A percentile compares a stretch with the other conserved stretches of the same genome.
phyloP scores from a whole-genome alignment of 1,284 basidiomycete species.

The Boletus calvinii region DNA sequence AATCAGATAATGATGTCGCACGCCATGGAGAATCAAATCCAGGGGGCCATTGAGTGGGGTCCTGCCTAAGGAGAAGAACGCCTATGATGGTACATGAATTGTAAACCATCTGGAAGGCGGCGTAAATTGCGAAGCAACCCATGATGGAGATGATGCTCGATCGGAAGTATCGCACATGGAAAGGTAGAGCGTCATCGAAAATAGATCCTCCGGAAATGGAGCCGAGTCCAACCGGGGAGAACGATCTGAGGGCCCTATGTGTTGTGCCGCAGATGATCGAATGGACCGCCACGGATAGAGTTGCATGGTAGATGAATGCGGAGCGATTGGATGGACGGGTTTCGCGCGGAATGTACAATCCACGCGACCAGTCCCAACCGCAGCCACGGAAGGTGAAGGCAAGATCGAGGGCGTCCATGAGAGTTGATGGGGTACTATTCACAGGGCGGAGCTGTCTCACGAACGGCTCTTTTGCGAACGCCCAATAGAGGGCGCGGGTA shows the following conservation, averaged over 20 bases:
- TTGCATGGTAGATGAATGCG: conserved; percentile 27
- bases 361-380: too few relatives aligned
- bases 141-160: conserved; percentile 42
- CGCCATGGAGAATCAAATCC: conserved; percentile 39
- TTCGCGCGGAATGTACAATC: neutral
- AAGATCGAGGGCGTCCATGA: too few relatives aligned
- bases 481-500: conserved; percentile 16
- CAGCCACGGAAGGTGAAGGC: too few relatives aligned
- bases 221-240: conserved; percentile 38
- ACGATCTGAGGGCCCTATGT: conserved; percentile 42
- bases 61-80: conserved; percentile 36
- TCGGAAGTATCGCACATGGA: conserved; percentile 41
- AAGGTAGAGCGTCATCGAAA: conserved; percentile 44
- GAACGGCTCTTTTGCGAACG: conserved; percentile 6
- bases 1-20: conserved; percentile 37
- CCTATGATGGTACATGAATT: conserved; percentile 41
- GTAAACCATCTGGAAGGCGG: conserved; percentile 41
- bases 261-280: conserved; percentile 42
- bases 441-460: neutral
- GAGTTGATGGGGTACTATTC: too few relatives aligned
- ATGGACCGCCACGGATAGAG: conserved; percentile 36
- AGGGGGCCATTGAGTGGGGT: conserved; percentile 37
- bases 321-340: conserved; percentile 33
- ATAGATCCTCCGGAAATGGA: conserved; percentile 45
- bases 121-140: conserved; percentile 41